Base-by-base conservation (phyloP, 2,329 filamentous ascomycete genomes). In the Cryphonectria naterciae region DNA sequence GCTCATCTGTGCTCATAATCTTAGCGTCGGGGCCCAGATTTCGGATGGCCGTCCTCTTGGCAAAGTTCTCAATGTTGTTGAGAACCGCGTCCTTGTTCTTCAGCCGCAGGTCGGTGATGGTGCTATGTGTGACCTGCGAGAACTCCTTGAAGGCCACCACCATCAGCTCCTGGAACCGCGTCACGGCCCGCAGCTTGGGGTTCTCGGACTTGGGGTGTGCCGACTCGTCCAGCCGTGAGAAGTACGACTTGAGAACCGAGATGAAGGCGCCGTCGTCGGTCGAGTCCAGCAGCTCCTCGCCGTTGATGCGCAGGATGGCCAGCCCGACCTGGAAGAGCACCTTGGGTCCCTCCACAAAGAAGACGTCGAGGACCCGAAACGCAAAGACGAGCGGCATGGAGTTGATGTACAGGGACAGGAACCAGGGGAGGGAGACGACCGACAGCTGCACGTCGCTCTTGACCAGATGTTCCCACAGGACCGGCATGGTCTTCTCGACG, bases 141-240 rank as follows among this genome's bases (percentile, higher is more conserved):
- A 99, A 99, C 78, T 99, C 96, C 76, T 98, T 98, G 83, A 99
- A 99, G 0, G 96, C 96, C 28, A 98, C 96, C 3, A 99, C 96
- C 95, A 99, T 98, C 70, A 99, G 88, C 80, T 98, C 96, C 77
- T 99, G 96, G 79, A 99, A 99, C 63, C 93, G 89, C 7, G 97
- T 99, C 68, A 99, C 96, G 0, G 95, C 94, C 68, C 95, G 89
- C 67, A 98, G 85, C 82, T 98, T 99, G 3, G 95, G 91, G 74
- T 98, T 99, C 79, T 98, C 95, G 0, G 94, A 98, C 77, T 92
- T 95, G 2, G 96, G 96, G 78, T 99, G 95, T 2, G 96, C 96
- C 4, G 95, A 98, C 81, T 98, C 95, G 78, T 98, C 95, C 11
- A 99, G 85, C 54, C 94, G 90, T 10, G 93, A 90, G 79, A 99